These are phyloP conservation scores for Fraxinus greggii DNA, from an alignment of 305 asterid genomes.

Conservation along the genomic window DNA sequence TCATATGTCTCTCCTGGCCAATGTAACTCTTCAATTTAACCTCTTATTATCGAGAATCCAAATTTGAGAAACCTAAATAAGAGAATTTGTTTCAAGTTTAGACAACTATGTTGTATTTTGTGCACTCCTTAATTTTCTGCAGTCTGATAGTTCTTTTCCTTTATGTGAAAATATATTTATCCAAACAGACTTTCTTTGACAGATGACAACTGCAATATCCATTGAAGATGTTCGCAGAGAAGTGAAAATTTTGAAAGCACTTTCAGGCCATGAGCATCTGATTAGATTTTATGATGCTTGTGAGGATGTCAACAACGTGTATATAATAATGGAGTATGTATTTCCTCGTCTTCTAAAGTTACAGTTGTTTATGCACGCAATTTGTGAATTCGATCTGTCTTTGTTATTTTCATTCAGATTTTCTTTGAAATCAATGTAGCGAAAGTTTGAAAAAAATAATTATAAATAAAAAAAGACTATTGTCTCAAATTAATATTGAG, in stretches of 20 bases:
- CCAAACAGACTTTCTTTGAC: constrained; percentile 41
- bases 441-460: not conserved
- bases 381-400: not conserved
- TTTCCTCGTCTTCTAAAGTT: constrained; percentile 29
- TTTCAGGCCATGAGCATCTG: constrained; percentile 87
- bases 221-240: constrained; percentile 94
- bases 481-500: not conserved
- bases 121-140: not conserved
- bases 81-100: not conserved
- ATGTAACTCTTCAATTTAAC: not conserved
- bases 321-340: constrained; percentile 95
- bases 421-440: not conserved
- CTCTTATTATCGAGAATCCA: not conserved
- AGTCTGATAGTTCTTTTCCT: not conserved
- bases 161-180: not conserved
- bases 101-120: not conserved
- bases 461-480: not conserved
- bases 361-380: not conserved
- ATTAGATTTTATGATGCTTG: constrained; percentile 89
- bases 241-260: constrained; percentile 88
- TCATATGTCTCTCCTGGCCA: not conserved
- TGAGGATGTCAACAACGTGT: constrained; percentile 88
- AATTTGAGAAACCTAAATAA: not conserved
- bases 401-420: not conserved
- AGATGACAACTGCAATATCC: constrained; percentile 93